Evolutionary conservation across 371 early-diverging fungal genomes (phyloP).

Genomic region (Mortierella sp.): DNA sequence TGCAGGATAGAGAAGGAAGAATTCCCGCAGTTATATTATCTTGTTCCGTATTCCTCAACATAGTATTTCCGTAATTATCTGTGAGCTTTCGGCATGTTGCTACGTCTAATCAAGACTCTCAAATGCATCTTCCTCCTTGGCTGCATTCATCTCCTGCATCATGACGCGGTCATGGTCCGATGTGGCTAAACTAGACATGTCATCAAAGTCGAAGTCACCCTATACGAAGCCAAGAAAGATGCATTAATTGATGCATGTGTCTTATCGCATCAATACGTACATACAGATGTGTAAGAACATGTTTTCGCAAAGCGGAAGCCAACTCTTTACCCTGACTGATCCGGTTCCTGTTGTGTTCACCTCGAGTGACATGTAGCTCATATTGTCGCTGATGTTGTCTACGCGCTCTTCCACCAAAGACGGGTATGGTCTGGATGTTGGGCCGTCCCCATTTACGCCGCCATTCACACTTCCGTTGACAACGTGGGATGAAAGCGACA

Average conservation of each 20-base stretch:
- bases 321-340: slow-evolving; percentile 61
- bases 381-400: slow-evolving; percentile 59
- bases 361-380: slow-evolving; percentile 71
- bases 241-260: not conserved
- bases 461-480: slow-evolving; percentile 32
- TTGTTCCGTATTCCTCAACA: no score
- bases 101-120: slow-evolving; percentile 13
- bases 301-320: no score
- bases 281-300: no score
- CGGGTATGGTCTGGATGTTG: slow-evolving; percentile 15
- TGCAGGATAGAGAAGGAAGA: no score
- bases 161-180: slow-evolving; percentile 55
- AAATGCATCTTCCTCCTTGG: slow-evolving; percentile 33
- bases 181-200: slow-evolving; percentile 54
- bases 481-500: slow-evolving; percentile 51
- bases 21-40: no score
- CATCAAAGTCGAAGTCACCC: slow-evolving; percentile 71
- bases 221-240: slow-evolving; percentile 11
- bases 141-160: slow-evolving; percentile 49
- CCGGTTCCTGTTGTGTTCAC: slow-evolving; percentile 81
- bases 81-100: no score
- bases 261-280: no score
- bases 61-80: no score
- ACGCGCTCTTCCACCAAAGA: slow-evolving; percentile 33
- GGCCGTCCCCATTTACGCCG: slow-evolving; percentile 18